phyloP scores from a whole-genome alignment of 495 filamentous ascomycete genomes.

The Tuber melanosporum region DNA sequence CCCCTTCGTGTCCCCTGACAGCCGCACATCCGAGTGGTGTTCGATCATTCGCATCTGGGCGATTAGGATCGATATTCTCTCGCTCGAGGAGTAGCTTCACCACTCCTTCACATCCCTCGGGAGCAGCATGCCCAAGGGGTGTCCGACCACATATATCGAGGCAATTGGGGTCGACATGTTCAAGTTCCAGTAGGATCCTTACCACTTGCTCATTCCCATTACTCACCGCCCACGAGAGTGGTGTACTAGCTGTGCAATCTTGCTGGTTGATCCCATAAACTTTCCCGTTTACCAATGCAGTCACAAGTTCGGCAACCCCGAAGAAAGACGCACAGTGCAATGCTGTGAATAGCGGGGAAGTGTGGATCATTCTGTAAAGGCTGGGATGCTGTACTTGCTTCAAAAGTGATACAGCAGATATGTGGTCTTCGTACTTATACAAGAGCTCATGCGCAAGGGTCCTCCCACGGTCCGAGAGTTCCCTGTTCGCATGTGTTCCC shows the following conservation, averaged over 20 bases:
- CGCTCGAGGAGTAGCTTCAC: too few species aligned
- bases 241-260: neutral
- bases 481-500: neutral
- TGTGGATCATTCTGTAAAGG: rapidly evolving
- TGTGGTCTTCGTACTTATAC: neutral
- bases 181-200: neutral
- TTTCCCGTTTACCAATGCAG: neutral
- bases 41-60: too few species aligned
- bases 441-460: neutral
- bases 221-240: neutral
- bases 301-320: neutral
- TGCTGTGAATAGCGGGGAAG: neutral
- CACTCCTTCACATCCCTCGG: neutral
- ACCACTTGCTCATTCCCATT: neutral
- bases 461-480: neutral
- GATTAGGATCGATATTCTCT: too few species aligned
- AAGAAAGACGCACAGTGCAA: neutral
- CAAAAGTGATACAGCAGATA: neutral
- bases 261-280: neutral
- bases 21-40: too few species aligned
- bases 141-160: too few species aligned
- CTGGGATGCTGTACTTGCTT: neutral
- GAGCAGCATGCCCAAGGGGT: too few species aligned
- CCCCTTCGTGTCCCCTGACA: too few species aligned
- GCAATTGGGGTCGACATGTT: neutral